These are phyloP conservation scores for Ophiobolus disseminans DNA, from an alignment of 2,329 filamentous ascomycete species.

Conservation along the genomic window DNA sequence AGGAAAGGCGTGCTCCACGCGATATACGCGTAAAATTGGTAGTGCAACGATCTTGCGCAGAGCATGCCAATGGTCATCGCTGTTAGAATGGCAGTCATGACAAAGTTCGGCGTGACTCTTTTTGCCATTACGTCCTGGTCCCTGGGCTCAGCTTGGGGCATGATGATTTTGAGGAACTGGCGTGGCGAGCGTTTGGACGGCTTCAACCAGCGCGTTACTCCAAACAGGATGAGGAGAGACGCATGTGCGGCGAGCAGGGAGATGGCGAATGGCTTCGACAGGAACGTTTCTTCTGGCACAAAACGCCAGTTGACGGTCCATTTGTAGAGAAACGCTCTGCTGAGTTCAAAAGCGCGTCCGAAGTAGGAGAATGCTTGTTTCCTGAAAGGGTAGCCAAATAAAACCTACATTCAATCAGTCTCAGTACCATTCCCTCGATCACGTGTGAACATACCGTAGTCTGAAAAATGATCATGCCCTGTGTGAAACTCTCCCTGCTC, in stretches of 20 bases:
- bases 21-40: slow-evolving; percentile 93
- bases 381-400: slow-evolving; percentile 71
- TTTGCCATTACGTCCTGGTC: slow-evolving; percentile 65
- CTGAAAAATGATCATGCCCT: slow-evolving; percentile 75
- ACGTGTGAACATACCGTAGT: slow-evolving; percentile 68
- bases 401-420: slow-evolving; percentile 48
- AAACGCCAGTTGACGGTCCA: slow-evolving; percentile 99
- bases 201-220: slow-evolving; percentile 72
- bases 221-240: slow-evolving; percentile 70
- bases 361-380: slow-evolving; percentile 75
- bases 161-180: slow-evolving; percentile 60
- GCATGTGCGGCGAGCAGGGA: slow-evolving; percentile 71
- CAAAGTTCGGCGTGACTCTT: slow-evolving; percentile 72
- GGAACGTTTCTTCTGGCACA: slow-evolving; percentile 81
- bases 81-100: slow-evolving; percentile 77
- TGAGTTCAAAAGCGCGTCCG: slow-evolving; percentile 86
- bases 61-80: slow-evolving; percentile 81
- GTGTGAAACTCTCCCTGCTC: slow-evolving; percentile 67
- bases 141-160: slow-evolving; percentile 48
- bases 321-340: slow-evolving; percentile 89
- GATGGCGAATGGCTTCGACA: slow-evolving; percentile 73
- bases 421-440: neutral
- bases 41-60: slow-evolving; percentile 87
- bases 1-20: slow-evolving; percentile 89
- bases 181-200: slow-evolving; percentile 67